phyloP scores from a whole-genome alignment of 345 rosid genomes.

The Salix purpurea region DNA sequence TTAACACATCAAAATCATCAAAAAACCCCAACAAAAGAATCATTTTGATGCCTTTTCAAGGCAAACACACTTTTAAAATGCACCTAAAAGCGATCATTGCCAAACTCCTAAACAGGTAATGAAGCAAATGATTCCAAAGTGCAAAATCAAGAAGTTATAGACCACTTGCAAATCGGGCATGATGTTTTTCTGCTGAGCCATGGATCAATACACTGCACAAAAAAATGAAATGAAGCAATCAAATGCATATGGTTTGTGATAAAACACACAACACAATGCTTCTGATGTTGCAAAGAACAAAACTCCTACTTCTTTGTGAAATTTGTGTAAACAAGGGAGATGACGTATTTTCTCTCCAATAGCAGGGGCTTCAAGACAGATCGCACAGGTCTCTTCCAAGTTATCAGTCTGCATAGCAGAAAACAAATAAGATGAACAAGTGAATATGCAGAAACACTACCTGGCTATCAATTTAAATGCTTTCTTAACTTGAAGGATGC shows the following conservation, averaged over 20 bases:
- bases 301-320: constrained; percentile 75
- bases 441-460: neutral
- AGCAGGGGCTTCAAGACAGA: constrained; percentile 77
- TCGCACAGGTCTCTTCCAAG: constrained; percentile 66
- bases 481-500: neutral
- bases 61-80: too few relatives aligned
- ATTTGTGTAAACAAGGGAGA: constrained; percentile 96
- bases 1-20: too few relatives aligned
- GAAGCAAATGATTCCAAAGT: neutral
- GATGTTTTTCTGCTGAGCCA: constrained; percentile 76
- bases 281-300: neutral
- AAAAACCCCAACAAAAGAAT: too few relatives aligned
- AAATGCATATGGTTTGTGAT: constrained; percentile 3
- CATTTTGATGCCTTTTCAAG: too few relatives aligned
- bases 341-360: constrained; percentile 81
- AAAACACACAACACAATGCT: neutral
- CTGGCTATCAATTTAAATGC: neutral
- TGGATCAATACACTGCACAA: constrained; percentile 85
- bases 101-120: too few relatives aligned
- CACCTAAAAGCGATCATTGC: fast-evolving
- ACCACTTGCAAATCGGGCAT: constrained; percentile 90
- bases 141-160: constrained; percentile 34
- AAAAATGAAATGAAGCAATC: neutral
- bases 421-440: neutral
- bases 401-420: constrained; percentile 43